Base-by-base conservation (phyloP, 2,329 filamentous ascomycete genomes). In the Reticulascus tulasneorum region DNA sequence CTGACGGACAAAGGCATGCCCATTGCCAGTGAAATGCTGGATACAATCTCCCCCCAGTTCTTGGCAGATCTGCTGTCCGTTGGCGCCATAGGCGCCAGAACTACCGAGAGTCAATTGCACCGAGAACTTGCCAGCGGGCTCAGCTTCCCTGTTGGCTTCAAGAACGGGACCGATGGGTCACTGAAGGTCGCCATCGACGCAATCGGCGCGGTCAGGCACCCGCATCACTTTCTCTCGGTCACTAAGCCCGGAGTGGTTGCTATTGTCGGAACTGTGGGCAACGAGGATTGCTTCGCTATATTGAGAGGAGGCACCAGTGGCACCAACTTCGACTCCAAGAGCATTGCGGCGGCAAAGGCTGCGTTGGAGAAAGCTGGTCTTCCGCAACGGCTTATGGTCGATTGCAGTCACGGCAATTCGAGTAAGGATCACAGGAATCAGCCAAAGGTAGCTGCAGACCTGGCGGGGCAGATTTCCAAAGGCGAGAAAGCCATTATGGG, bases 111-210 rank as follows among this genome's bases (percentile, higher is more conserved):
- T 33, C 93, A 98, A 69, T 75, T 97, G 45, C 93, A 98, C 65
- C 83, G 93, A 38, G 93, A 98, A 66, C 71, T 98, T 46, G 91
- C 93, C 16, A 93, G 86, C 35, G 93, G 93, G 56, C 73, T 97
- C 23, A 94, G 86, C 50, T 97, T 96, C 84, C 93, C 93, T 3
- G 89, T 98, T 9, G 93, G 93, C 33, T 98, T 98, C 84, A 98
- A 98, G 78, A 98, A 98, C 64, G 93, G 93, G 47, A 98, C 93
- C 21, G 93, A 98, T 59, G 93, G 93, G 33, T 84, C 83, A 8
- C 69, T 97, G 30, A 78, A 82, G 38, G 90, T 97, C 5, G 90
- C 93, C 10, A 87, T 97, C 51, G 93, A 98, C 59, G 93, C 93
- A 33, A 95, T 97, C 59, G 89, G 90, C 44, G 87, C 93, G 12